These are phyloP conservation scores for Globisporangium takayamanum DNA, from an alignment of 352 stramenopile genomes.

Conservation along the genomic window DNA sequence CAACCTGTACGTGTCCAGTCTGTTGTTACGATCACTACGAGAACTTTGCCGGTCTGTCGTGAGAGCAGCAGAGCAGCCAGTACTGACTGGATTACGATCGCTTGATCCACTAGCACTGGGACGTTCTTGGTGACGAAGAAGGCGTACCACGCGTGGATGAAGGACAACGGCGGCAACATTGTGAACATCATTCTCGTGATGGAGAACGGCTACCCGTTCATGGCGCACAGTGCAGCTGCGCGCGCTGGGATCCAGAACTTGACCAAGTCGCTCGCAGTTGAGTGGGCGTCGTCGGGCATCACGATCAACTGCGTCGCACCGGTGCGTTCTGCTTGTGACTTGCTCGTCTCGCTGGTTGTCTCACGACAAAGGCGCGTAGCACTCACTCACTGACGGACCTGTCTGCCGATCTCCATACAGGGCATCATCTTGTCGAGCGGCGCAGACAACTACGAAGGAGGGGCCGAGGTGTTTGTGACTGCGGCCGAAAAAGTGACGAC, in stretches of 20 bases:
- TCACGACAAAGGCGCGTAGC: no score
- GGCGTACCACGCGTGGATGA: slow-evolving; percentile 91
- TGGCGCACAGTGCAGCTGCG: slow-evolving; percentile 88
- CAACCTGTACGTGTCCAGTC: slow-evolving; percentile 56
- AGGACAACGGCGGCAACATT: slow-evolving; percentile 89
- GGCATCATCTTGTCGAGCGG: slow-evolving; percentile 75
- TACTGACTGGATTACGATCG: not conserved
- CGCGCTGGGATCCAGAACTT: slow-evolving; percentile 92
- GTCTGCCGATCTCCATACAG: slow-evolving; percentile 16
- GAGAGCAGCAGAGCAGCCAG: not conserved
- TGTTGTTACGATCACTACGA: not conserved
- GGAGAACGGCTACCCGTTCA: slow-evolving; percentile 90
- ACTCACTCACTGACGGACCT: slow-evolving; percentile 3
- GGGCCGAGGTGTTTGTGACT: slow-evolving; percentile 78
- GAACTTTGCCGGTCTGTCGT: not conserved
- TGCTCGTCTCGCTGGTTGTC: slow-evolving; percentile 26
- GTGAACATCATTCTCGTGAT: slow-evolving; percentile 95
- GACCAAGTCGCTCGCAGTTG: slow-evolving; percentile 89
- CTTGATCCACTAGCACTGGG: slow-evolving; percentile 42
- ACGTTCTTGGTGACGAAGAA: slow-evolving; percentile 92
- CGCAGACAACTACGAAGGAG: slow-evolving; percentile 88
- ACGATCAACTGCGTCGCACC: slow-evolving; percentile 93
- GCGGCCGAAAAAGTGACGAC: slow-evolving; percentile 71
- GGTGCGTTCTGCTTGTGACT: slow-evolving; percentile 35
- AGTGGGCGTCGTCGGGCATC: slow-evolving; percentile 91